Evolutionary conservation across 2,329 filamentous ascomycete species (phyloP), one percentile per base, ranked within the genome.

Genomic region (Neurospora sp.): DNA sequence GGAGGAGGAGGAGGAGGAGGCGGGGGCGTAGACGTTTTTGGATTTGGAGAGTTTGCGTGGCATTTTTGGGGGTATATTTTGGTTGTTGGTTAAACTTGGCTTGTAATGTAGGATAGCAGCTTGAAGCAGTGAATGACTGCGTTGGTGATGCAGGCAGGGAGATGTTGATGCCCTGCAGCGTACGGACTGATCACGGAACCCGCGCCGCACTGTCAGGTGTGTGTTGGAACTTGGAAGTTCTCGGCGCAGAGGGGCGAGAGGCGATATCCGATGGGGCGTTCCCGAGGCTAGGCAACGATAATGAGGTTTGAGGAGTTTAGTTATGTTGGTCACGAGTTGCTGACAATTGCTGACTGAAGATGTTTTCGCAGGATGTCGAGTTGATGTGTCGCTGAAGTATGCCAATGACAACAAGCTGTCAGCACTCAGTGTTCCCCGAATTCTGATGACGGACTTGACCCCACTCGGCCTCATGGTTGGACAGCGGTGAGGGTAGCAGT

Each of bases 1-100:
- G 67, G 72, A 68, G 69, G 72, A 67, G 67, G 72, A 67, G 23
- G 74, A 67, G 23, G 74, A 71, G 5, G 74, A 67, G 4, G 76
- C 70, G n/a, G 73, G 72, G 69, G 73, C 75, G 66, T 74, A 73
- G 57, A 76, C 77, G 71, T 67, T 52, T 62, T 52, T 65, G 70
- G 66, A 15, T 67, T 73, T 75, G 71, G 74, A 66, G 66, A 73
- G 69, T 67, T 74, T 75, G 39, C 66, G 69, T 37, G 69, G 69
- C 71, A 71, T 72, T 17, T 39, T 73, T 68, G 66, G 15, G 17
- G 36, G 68, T 33, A 33, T 71, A 40, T 39, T 69, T 67, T 70
- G 68, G 37, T 33, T 40, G 37, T 12, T 41, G 37, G 37, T 23
- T 68, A 19, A 19, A 17, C 6, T 28, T 39, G 38, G 37, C 40